Conservation (phyloP, 2,329 filamentous ascomycete genomes). For the Calonectria hawksworthii region DNA sequence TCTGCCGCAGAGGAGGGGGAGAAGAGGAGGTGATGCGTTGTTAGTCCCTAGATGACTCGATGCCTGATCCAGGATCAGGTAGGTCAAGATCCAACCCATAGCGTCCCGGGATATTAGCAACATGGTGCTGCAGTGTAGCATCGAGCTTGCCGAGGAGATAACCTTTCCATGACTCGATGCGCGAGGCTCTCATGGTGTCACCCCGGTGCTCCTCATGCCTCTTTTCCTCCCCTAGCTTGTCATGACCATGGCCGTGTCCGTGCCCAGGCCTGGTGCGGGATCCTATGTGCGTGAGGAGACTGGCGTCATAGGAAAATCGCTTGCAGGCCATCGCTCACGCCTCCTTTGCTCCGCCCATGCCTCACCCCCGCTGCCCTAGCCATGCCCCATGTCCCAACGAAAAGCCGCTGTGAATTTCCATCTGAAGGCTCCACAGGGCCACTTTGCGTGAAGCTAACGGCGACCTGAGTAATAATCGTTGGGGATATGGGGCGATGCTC, state of each 20-base stretch:
- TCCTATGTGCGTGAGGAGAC: slow-evolving; percentile 7
- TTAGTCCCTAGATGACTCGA: slow-evolving; percentile 12
- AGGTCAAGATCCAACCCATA: slow-evolving; percentile 5
- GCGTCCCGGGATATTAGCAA: slow-evolving; percentile 1
- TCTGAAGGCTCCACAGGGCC: slow-evolving; percentile 36
- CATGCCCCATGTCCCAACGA: slow-evolving; percentile 24
- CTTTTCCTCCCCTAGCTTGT: slow-evolving; percentile 1
- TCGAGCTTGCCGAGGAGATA: slow-evolving; percentile 6
- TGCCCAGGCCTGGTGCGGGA: slow-evolving; percentile 1
- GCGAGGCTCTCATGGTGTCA: slow-evolving; percentile 21
- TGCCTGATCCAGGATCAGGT: slow-evolving; percentile 17
- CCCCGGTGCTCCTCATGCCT: background rate
- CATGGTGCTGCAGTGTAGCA: background rate
- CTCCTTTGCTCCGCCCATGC: slow-evolving; percentile 44
- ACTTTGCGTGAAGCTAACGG: slow-evolving; percentile 36
- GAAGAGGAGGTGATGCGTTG: slow-evolving; percentile 14
- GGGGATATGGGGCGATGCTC: slow-evolving; percentile 25
- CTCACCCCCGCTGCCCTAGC: slow-evolving; percentile 33
- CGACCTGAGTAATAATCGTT: slow-evolving; percentile 38
- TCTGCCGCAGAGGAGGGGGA: slow-evolving; percentile 26
- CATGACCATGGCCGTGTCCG: slow-evolving; percentile 1
- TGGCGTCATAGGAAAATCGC: slow-evolving; percentile 16
- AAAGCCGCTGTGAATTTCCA: slow-evolving; percentile 36
- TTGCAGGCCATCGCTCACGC: slow-evolving; percentile 16
- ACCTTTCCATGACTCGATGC: slow-evolving; percentile 3